Conservation (phyloP, 2,329 filamentous ascomycete genomes). For the Trichoderma simmonsii region DNA sequence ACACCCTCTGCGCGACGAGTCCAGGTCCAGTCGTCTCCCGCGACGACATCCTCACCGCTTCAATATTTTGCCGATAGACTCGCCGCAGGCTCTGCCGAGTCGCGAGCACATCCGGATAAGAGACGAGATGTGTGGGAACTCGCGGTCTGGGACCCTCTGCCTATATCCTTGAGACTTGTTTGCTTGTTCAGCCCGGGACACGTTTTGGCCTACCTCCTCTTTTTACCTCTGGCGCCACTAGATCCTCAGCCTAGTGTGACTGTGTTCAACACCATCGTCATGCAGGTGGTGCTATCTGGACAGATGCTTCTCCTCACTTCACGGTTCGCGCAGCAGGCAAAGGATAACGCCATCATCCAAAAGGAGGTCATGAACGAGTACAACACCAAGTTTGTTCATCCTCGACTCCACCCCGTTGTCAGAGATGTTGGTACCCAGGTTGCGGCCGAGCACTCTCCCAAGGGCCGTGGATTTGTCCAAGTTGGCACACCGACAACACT, state of each 20-base stretch:
- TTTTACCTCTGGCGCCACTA: conserved; percentile 71
- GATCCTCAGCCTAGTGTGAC: conserved; percentile 83
- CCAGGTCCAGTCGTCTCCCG: conserved; percentile 78
- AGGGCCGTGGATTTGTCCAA: conserved; percentile 44
- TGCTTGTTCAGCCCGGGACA: conserved; percentile 92
- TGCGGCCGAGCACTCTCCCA: conserved; percentile 45
- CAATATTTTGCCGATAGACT: conserved; percentile 69
- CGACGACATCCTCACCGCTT: conserved; percentile 68
- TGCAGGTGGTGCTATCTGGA: conserved; percentile 70
- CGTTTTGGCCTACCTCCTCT: conserved; percentile 84
- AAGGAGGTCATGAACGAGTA: conserved; percentile 94
- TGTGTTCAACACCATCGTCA: conserved; percentile 74
- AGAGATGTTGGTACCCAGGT: conserved; percentile 77
- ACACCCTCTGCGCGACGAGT: conserved; percentile 89
- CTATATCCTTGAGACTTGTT: conserved; percentile 76
- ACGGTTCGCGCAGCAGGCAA: conserved; percentile 78
- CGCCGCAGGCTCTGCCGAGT: conserved; percentile 67
- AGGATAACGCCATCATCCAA: conserved; percentile 80
- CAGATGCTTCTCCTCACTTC: conserved; percentile 73
- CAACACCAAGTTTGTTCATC: conserved; percentile 92
- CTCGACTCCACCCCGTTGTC: conserved; percentile 77
- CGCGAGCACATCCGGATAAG: conserved; percentile 78
- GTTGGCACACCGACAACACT: conserved; percentile 55
- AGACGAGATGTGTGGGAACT: conserved; percentile 92
- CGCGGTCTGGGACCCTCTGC: conserved; percentile 87